Base-by-base conservation (phyloP, 169 alveolate genomes). In the Theileria equi region DNA sequence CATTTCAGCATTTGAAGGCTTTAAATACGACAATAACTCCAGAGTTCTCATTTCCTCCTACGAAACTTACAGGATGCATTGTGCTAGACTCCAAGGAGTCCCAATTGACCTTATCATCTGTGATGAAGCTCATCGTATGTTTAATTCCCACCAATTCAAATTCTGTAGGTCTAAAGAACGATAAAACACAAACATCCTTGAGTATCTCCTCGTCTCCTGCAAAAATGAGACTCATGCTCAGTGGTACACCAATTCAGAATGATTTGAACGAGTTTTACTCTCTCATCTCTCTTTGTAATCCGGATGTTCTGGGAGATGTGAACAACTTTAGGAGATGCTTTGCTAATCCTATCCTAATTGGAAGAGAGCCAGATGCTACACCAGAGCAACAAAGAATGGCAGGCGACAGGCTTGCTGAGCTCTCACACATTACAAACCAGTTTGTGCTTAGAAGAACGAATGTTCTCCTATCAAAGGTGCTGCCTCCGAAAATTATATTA, bases 71-170 rank as follows among this genome's bases (percentile, higher is more conserved):
- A 82, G 97, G 40, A 88, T 80, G 61, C 94, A 93, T 67, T 89
- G 77, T 13, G 84, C 81, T 13, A 67, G 70, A 11, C 76, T 95
- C 19, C 93, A 92, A 21, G 94, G 93, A 31, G 93, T 90, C 10
- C 93, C 97, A n/a, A 90, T 92, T 58, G 98, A 95, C 71, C 83
- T 95, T 63, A 71, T 96, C 31, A 92, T 96, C 32, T 94, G 98
- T 66, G 99, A 96, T 70, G 99, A 96, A 72, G 99, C 98, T 16
- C 99, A 96, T 65, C 90, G 93, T 76, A 16, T 16, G 88, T 52
- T 7, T n/a, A 29, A 6, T 16, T 31, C 3, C 13, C 16, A 34
- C 6, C 29, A 55, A 67, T 31, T 8, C 13, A 17, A 29, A 13
- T 63, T 11, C 11, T 32, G 21, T 28, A 70, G 81, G 94, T 38